These are phyloP conservation scores for Rhododendron williamsianum DNA, from an alignment of 148 eudicot species.

Conservation along the genomic window DNA sequence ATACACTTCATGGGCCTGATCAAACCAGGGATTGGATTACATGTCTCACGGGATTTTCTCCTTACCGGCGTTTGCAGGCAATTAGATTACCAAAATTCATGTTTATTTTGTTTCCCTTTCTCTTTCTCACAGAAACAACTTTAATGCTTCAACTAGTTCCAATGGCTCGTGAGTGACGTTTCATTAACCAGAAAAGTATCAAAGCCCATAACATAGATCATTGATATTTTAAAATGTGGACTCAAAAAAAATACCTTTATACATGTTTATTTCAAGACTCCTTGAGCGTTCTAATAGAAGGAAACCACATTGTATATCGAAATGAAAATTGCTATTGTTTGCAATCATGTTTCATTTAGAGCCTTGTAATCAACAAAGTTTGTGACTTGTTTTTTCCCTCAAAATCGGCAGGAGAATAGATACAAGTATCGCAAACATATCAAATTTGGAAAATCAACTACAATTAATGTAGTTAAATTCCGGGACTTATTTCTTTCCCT, in stretches of 20 bases:
- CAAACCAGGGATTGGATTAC: neutral
- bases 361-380: neutral
- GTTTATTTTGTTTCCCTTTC: neutral
- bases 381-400: neutral
- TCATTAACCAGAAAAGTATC: neutral
- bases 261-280: neutral
- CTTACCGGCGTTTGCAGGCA: neutral
- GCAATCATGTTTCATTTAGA: neutral
- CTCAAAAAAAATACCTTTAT: neutral
- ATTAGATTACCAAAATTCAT: neutral
- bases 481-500: too few species aligned
- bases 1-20: neutral
- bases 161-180: neutral
- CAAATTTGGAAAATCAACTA: neutral
- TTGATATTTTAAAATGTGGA: neutral
- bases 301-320: neutral
- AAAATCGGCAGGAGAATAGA: neutral
- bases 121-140: neutral
- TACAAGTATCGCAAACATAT: neutral
- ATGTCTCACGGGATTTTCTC: neutral
- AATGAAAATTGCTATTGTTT: neutral
- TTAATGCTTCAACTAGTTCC: conserved; percentile 2
- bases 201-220: neutral
- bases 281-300: neutral
- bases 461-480: too few species aligned